Evolutionary conservation across 768 basidiomycete genomes (phyloP), one percentile per base, ranked within the genome.

Genomic region (Lactarius indigo): DNA sequence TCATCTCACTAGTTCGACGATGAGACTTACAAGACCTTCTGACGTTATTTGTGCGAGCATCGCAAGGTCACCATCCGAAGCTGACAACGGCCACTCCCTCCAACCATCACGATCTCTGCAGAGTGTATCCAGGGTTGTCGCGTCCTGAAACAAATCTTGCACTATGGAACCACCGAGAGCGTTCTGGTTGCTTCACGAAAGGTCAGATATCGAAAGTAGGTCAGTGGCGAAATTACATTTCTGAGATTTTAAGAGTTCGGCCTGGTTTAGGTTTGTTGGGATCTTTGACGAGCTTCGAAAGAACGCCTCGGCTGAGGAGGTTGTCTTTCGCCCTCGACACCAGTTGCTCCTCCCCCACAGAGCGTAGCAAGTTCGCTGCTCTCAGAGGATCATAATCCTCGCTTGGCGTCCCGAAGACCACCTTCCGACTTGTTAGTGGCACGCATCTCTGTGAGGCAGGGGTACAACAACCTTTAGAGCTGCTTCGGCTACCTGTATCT

Each of bases 31-130:
- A 79, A 88, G 88, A 67, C 87, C 83, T 65, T 92, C 88, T 0
- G 94, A 95, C n/a, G 88, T 85, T n/a, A 94, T 79, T 66, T 92
- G 84, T 37, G 94, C 78, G 66, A 96, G 76, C 0, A 88, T 85
- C 17, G 91, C 89, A 58, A 87, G 80, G 69, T 95, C 92, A 9
- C 95, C 94, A 69, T 94, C 93, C 3, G 85, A 85, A 4, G 92
- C 86, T 35, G 89, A 78, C 56, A 93, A 74, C 0, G 91, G 85
- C 94, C 95, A 97, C 63, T 89, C 87, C 56, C 86, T 83, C 83
- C 86, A 90, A 1, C 78, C 79, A 7, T 81, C 82, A 50, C 82
- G 76, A 50, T 81, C 80, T 30, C 76, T 71, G 28, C 83, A 80
- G 17, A 85, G 76, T 6, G 87, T 85, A 63, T 90, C 87, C 39